Evolutionary conservation across 306 rosid genomes (phyloP), one percentile per base, ranked within the genome.

Genomic region (Astragalus glycyphyllos): DNA sequence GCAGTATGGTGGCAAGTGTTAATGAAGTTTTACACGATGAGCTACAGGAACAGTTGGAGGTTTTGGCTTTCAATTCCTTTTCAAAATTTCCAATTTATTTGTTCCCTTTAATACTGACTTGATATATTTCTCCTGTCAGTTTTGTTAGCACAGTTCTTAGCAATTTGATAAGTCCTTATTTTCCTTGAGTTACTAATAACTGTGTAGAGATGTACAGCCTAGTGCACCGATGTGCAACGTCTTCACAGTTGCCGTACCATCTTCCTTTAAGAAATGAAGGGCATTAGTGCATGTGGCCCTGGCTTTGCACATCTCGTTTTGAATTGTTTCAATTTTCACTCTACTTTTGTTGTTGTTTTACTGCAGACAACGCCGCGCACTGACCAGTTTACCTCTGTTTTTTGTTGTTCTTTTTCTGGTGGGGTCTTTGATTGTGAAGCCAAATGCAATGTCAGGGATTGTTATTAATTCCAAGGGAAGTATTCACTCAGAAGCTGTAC

Each of bases 21-120:
- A 69, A 76, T 46, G 77, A 69, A 59, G 82, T 58, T 13, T 74
- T 48, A 37, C 84, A 58, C 47, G 66, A 69, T 7, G 69, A 66
- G 81, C 71, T 65, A 6, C 86, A 49, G 58, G 65, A 75, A 75
- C 78, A 79, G 66, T 71, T 68, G 70, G 88, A 92, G 98, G 98
- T 89, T 87, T 81, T 81, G 78, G 70, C 75, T 84, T 86, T 80
- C 81, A 78, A 76, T 78, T 84, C 58, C 77, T 71, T 64, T 57
- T 57, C 61, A 23, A 8, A 46, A 23, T 38, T 59, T 49, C 0
- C 11, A 35, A 32, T 65, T 50, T 23, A 26, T 59, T 37, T 11
- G 0, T 6, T 10, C 16, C 2, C 35, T 40, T 51, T 7, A 37
- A 5, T 58, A 15, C 31, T 3, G 8, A 8, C 46, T 57, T 59